Evolutionary conservation across 225 moss, liverwort and hornwort genomes (phyloP).

Genomic region (Pleurozium schreberi): DNA sequence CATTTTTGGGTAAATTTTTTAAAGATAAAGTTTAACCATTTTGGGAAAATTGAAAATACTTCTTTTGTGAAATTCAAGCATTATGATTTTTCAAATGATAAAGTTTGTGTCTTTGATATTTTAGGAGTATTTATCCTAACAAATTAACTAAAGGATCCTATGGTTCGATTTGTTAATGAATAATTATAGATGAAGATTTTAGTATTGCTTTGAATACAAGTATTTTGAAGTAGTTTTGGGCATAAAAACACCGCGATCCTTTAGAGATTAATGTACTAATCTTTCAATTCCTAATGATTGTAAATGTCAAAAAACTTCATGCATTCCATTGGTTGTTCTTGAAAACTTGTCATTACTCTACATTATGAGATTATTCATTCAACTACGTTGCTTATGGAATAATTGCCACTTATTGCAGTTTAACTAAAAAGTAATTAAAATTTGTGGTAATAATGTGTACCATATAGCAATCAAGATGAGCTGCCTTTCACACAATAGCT

Average conservation of each 20-base stretch:
- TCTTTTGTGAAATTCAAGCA: too few species aligned
- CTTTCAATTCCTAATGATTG: neutral
- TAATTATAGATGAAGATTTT: neutral
- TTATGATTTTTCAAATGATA: neutral
- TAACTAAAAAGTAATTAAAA: neutral
- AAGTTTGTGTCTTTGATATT: neutral
- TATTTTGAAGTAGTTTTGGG: neutral
- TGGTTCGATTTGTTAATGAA: neutral
- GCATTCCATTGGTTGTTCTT: neutral
- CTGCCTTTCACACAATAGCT: too few species aligned
- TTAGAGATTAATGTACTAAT: neutral
- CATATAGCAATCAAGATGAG: neutral
- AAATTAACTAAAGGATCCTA: neutral
- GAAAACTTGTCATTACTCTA: neutral
- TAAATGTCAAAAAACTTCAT: fast-evolving
- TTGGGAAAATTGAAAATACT: neutral
- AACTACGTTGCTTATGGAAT: neutral
- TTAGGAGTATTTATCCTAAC: neutral
- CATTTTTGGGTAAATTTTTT: neutral
- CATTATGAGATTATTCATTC: neutral
- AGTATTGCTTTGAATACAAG: neutral
- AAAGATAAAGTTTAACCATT: neutral
- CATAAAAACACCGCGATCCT: fast-evolving
- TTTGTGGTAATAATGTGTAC: neutral
- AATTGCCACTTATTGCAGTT: neutral